These are phyloP conservation scores for Phytophthora meadii DNA, from an alignment of 352 stramenopile genomes.

Conservation along the genomic window DNA sequence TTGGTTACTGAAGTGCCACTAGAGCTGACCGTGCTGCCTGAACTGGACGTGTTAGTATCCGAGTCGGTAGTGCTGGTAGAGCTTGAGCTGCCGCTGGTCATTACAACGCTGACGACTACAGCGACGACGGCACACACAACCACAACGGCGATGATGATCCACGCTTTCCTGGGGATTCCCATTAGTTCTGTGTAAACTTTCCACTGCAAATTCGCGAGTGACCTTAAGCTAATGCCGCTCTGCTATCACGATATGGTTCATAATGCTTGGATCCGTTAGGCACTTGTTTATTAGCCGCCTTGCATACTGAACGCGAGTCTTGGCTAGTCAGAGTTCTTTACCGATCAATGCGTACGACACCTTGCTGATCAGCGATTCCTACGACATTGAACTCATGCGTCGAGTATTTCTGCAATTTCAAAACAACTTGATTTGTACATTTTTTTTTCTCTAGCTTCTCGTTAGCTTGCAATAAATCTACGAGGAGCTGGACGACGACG, in stretches of 20 bases:
- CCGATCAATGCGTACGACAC: constrained; percentile 20
- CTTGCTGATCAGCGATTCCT: constrained; percentile 8
- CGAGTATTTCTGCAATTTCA: not conserved
- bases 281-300: constrained; percentile 13
- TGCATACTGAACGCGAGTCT: constrained; percentile 16
- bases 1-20: constrained; percentile 21
- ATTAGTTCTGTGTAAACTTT: not conserved
- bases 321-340: constrained; percentile 14
- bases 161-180: constrained; percentile 26
- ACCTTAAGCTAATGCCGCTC: not conserved
- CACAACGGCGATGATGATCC: constrained; percentile 48
- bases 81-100: constrained; percentile 23
- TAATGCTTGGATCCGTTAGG: constrained; percentile 11
- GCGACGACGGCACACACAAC: constrained; percentile 47
- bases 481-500: constrained; percentile 24
- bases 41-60: constrained; percentile 16
- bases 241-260: constrained; percentile 4
- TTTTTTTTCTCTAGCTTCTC: too few relatives aligned
- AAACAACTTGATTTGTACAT: not conserved
- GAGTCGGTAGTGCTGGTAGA: constrained; percentile 31
- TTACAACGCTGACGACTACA: constrained; percentile 46
- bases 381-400: constrained; percentile 4
- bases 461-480: constrained; percentile 20
- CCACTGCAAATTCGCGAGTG: constrained; percentile 29
- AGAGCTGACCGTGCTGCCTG: constrained; percentile 17